Base-by-base conservation (phyloP, 306 rosid species). In the Casuarina cunninghamiana region DNA sequence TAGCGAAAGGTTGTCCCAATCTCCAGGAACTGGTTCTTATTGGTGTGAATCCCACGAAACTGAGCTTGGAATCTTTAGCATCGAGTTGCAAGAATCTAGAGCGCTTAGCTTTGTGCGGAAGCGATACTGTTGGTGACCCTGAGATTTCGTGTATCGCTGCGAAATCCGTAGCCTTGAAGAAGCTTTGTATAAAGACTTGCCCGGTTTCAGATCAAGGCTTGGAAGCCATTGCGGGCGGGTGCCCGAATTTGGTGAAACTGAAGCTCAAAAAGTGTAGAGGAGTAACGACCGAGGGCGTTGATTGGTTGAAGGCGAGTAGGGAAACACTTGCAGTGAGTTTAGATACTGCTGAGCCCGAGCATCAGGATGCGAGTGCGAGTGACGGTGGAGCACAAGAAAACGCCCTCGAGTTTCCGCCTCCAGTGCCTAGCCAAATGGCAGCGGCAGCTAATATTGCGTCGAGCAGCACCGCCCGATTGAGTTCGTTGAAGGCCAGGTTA, bases 171-270 rank as follows among this genome's bases (percentile, higher is more conserved):
- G 99, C 99, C 5, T 86, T 96, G 84, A 96, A 91, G 89, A 96
- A 96, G 79, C 97, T 96, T 1, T 96, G 99, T 79, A 91, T 96
- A 71, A 96, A 96, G 88, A 88, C 96, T 50, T 96, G 99, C 81
- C 97, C 98, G 6, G 92, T 96, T 19, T 87, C 98, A 32, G 87
- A 96, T 79, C 82, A 74, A 5, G 97, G 94, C 48, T 84, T 96
- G 81, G 92, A 96, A 80, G 98, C 98, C 0, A 76, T 96, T 72
- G 99, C 94, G 0, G 73, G 63, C 46, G 99, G 99, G 26, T 96
- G 98, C 76, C 99, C 99, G 0, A 96, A 93, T 85, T 90, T 96
- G 91, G 98, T 96, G 84, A 96, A 96, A 78, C 93, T 96, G 80
- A 96, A 96, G 90, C 91, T 96, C 37, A 96, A 93, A 89, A 96